Base-by-base conservation (phyloP, 768 basidiomycete species). In the Amylocystis lapponica region DNA sequence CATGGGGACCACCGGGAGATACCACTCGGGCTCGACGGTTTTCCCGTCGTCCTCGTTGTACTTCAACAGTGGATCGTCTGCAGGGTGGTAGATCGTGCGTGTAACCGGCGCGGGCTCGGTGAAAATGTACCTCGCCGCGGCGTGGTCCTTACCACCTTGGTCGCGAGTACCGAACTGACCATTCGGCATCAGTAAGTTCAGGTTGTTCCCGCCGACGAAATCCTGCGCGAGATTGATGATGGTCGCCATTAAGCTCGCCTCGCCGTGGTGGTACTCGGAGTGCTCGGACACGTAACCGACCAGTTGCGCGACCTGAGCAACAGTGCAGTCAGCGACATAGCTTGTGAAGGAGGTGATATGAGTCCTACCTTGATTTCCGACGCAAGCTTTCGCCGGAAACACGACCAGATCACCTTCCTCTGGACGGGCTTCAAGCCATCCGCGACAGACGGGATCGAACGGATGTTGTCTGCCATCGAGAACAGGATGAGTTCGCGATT, bases 401-500 rank as follows among this genome's bases (percentile, higher is more conserved):
- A 92, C 53, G 74, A 91, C 81, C 92, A 98, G 25, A 98, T 77
- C 33, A 99, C 90, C 62, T 99, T 99, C 29, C 96, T 75, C 58
- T 99, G 96, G 61, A 93, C 94, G 30, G 96, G 95, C 65, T 99
- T 99, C 45, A 99, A 70, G 34, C 96, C 96, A 60, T 98, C 96
- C 11, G 82, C 81, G 13, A 90, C 76, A 0, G 86, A 96, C 2
- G 96, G 96, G 52, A 99, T 98, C 4, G 96, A 99, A 43, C 96
- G 93, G 50, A 96, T 78, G 57, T 98, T 98, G 59, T 99, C 96
- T 4, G 96, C 96, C 91, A 98, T 97, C 1, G 96, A 99, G 75
- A 97, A 99, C 21, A 97, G 74, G 47, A 99, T 97, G 35, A 99
- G 68, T 59, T 99, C 96, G 65, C 82, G 90, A 72, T 99, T 97